phyloP scores from a whole-genome alignment of 2,329 filamentous ascomycete species.

The Ilyonectria sp. region DNA sequence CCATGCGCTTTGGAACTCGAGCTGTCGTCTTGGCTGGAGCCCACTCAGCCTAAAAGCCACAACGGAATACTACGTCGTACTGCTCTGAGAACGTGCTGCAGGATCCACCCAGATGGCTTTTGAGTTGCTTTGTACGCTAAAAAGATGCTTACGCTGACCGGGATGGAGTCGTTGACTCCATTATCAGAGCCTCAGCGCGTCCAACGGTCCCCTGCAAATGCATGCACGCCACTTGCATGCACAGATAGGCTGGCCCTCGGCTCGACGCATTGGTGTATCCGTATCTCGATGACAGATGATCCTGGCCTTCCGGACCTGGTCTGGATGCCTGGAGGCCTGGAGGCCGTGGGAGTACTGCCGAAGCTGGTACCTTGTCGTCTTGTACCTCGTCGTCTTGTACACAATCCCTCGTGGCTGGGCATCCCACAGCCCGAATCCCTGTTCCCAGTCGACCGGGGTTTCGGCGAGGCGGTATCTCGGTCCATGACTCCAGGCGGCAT shows the following conservation, averaged over 20 bases:
- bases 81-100: too few species aligned
- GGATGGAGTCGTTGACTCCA: background rate
- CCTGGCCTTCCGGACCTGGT: background rate
- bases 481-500: slow-evolving; percentile 7
- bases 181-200: background rate
- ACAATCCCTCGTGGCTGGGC: slow-evolving; percentile 5
- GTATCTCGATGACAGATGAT: background rate
- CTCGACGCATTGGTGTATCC: background rate
- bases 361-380: background rate
- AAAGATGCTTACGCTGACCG: background rate
- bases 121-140: background rate
- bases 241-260: background rate
- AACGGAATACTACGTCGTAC: too few species aligned
- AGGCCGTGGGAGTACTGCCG: background rate
- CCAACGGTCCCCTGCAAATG: background rate
- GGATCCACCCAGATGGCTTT: background rate
- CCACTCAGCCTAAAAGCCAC: too few species aligned
- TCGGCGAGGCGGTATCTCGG: slow-evolving; percentile 10
- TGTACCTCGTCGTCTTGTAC: slow-evolving; percentile 10
- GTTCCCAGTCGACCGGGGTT: background rate
- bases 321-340: slow-evolving; percentile 14
- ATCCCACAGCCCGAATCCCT: slow-evolving; percentile 3
- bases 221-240: background rate
- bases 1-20: background rate
- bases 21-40: background rate